Evolutionary conservation across 2,329 filamentous ascomycete species (phyloP).

Genomic region (Mollisiaceae sp.): DNA sequence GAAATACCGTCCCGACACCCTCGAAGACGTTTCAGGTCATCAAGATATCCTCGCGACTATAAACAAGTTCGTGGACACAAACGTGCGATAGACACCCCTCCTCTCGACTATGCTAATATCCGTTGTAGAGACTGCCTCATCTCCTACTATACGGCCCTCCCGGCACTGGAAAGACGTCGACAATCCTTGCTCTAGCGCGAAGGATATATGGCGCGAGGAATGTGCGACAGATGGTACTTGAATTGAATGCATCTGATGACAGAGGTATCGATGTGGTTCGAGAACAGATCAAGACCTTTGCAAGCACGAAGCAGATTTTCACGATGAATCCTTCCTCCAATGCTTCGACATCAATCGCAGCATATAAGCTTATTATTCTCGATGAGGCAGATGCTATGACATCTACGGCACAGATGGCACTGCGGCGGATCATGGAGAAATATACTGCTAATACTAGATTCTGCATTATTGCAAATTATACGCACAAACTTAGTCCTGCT

Average conservation of each 20-base stretch:
- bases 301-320: conserved; percentile 97
- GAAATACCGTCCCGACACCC: conserved; percentile 89
- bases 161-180: conserved; percentile 97
- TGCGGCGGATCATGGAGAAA: conserved; percentile 97
- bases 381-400: conserved; percentile 99
- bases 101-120: conserved; percentile 16
- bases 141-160: conserved; percentile 96
- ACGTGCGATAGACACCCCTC: conserved; percentile 53
- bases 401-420: conserved; percentile 96
- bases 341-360: conserved; percentile 60
- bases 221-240: conserved; percentile 97
- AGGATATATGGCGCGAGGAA: conserved; percentile 92
- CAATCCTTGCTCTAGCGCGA: conserved; percentile 88
- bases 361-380: conserved; percentile 94
- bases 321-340: conserved; percentile 60
- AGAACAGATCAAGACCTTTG: conserved; percentile 99
- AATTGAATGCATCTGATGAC: conserved; percentile 96
- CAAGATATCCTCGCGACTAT: conserved; percentile 97
- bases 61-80: conserved; percentile 95
- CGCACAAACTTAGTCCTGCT: conserved; percentile 94
- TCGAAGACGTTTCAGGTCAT: conserved; percentile 93
- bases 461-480: conserved; percentile 98
- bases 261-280: conserved; percentile 96
- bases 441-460: conserved; percentile 98
- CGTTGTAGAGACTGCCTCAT: conserved; percentile 76